These are phyloP conservation scores for Chlamydomonas incerta DNA, from an alignment of 139 green algal genomes.

Conservation along the genomic window DNA sequence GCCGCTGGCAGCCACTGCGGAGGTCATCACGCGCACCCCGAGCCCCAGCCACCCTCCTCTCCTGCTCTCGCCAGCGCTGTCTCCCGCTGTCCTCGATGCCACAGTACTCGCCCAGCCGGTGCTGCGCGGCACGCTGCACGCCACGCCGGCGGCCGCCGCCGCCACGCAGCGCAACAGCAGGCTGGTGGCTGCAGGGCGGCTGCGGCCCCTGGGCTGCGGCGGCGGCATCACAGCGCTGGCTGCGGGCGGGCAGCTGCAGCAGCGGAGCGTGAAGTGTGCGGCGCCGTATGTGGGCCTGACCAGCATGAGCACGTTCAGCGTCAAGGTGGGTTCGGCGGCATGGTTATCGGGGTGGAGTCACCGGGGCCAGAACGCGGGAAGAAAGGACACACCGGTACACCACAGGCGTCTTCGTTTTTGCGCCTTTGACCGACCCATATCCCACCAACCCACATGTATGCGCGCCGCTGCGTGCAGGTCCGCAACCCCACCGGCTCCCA, in stretches of 20 bases:
- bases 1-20: too few relatives aligned
- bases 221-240: too few relatives aligned
- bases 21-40: neutral
- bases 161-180: neutral
- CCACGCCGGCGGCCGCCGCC: too few relatives aligned
- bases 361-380: too few relatives aligned
- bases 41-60: neutral
- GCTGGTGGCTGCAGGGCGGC: too few relatives aligned
- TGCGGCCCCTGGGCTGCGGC: neutral
- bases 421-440: too few relatives aligned
- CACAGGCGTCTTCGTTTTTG: too few relatives aligned
- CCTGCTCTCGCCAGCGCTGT: too few relatives aligned
- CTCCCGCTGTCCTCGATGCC: neutral
- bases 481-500: slow-evolving; percentile 19
- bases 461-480: neutral
- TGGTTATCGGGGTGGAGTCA: too few relatives aligned
- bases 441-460: too few relatives aligned
- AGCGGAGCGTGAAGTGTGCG: neutral
- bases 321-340: slow-evolving; percentile 26
- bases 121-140: neutral
- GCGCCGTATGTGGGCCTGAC: neutral
- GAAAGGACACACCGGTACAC: too few relatives aligned
- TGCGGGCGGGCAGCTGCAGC: too few relatives aligned
- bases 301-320: slow-evolving; percentile 4
- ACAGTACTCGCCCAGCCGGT: neutral